A percentile compares a stretch with the other conserved stretches of the same genome.
Conservation (phyloP, 2,329 filamentous ascomycete species). For the Trichoderma harzianum region DNA sequence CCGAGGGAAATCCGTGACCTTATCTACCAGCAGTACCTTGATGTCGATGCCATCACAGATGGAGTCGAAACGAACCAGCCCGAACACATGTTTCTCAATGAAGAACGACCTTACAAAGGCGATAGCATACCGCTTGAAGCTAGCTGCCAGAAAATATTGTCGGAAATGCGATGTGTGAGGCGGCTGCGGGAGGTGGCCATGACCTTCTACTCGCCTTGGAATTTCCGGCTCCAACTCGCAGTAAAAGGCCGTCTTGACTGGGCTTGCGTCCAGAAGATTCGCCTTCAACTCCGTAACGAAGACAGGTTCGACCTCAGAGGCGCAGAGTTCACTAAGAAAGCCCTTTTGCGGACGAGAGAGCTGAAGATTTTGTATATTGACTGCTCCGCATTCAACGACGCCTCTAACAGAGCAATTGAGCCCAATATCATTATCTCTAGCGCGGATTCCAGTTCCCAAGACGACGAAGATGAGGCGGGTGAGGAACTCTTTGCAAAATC, state of each 20-base stretch:
- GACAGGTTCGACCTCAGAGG: background rate
- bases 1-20: background rate
- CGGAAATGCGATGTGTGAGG: background rate
- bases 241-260: slow-evolving; percentile 1
- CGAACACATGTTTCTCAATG: background rate
- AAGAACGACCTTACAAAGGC: background rate
- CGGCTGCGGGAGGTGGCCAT: background rate
- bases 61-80: background rate
- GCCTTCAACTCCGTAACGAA: background rate
- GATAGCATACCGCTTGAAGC: background rate
- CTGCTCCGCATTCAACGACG: background rate
- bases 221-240: background rate
- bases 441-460: background rate
- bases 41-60: background rate
- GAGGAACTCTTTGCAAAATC: background rate
- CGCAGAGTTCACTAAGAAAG: background rate
- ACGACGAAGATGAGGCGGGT: background rate
- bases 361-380: background rate
- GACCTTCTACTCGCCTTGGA: background rate
- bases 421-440: background rate
- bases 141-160: background rate
- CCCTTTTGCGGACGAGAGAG: background rate
- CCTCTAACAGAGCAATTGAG: background rate
- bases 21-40: background rate
- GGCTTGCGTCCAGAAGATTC: background rate